phyloP scores from a whole-genome alignment of 352 stramenopile genomes.

The Phytopythium chamaehyphon region DNA sequence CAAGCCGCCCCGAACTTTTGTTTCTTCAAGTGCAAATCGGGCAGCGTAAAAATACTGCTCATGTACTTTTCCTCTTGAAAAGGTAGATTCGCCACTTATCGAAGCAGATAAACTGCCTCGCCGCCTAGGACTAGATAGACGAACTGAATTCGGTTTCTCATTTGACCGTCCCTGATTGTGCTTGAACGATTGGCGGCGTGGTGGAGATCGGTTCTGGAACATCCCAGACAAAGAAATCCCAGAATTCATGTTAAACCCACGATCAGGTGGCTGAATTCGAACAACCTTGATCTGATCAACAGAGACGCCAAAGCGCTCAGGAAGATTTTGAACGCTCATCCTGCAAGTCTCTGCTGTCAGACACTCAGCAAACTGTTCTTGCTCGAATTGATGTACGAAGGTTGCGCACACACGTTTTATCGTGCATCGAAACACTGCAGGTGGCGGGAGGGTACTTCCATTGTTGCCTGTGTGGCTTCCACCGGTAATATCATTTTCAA shows the following conservation, averaged over 20 bases:
- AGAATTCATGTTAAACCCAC: no score
- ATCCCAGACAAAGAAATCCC: constrained; percentile 3
- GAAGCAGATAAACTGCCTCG: neutral
- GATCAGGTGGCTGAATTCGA: constrained; percentile 3
- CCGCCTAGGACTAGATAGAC: neutral
- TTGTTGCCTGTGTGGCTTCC: constrained; percentile 12
- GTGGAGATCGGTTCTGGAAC: constrained; percentile 1
- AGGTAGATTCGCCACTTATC: neutral
- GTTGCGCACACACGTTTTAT: constrained; percentile 52
- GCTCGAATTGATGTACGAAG: constrained; percentile 35
- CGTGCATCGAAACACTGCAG: constrained; percentile 54
- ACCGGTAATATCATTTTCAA: constrained; percentile 7
- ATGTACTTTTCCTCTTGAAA: neutral
- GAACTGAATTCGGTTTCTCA: no score
- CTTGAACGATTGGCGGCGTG: neutral
- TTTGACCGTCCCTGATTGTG: neutral
- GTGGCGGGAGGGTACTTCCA: neutral
- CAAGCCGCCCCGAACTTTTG: constrained; percentile 26
- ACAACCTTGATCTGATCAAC: constrained; percentile 44
- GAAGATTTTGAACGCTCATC: constrained; percentile 60
- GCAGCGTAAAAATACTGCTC: constrained; percentile 43
- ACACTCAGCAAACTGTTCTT: constrained; percentile 35
- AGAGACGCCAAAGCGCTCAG: constrained; percentile 48
- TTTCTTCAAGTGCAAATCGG: constrained; percentile 70
- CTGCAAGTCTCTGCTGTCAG: constrained; percentile 52